Conservation (phyloP, 495 filamentous ascomycete species). For the Xylaria cubensis region DNA sequence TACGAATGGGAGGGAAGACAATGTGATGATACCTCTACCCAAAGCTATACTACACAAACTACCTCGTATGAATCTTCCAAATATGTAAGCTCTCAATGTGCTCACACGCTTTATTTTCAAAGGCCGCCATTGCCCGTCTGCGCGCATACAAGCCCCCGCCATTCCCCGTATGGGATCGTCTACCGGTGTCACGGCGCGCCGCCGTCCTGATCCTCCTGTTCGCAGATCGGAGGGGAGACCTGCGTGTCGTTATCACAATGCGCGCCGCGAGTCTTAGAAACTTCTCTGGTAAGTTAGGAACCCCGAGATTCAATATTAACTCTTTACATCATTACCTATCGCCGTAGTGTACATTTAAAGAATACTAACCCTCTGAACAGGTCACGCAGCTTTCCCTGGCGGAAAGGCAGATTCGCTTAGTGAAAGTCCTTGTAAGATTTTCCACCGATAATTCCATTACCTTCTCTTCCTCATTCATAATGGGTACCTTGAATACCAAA, state of each 20-base stretch:
- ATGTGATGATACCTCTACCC: background rate
- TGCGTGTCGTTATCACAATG: constrained; percentile 86
- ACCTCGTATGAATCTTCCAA: constrained; percentile 13
- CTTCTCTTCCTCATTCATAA: background rate
- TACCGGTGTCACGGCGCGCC: constrained; percentile 75
- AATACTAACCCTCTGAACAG: constrained; percentile 54
- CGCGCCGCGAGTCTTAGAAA: constrained; percentile 74
- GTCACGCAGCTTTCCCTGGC: constrained; percentile 88
- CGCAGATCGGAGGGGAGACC: constrained; percentile 75
- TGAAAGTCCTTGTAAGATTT: constrained; percentile 55
- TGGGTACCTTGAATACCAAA: background rate
- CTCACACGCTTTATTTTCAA: constrained; percentile 36
- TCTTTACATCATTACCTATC: background rate
- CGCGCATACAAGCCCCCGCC: constrained; percentile 70
- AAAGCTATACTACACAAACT: constrained; percentile 20
- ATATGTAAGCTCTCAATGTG: constrained; percentile 19
- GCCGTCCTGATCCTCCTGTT: constrained; percentile 87
- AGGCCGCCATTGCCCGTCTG: constrained; percentile 81
- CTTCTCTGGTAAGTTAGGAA: constrained; percentile 53
- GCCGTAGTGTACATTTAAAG: background rate
- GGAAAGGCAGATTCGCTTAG: constrained; percentile 63
- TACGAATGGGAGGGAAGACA: background rate
- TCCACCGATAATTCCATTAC: background rate
- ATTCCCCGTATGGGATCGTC: constrained; percentile 59
- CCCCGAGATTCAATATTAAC: background rate